Evolutionary conservation across 371 early-diverging fungal genomes (phyloP).

Genomic region (Haplosporangium sp.): DNA sequence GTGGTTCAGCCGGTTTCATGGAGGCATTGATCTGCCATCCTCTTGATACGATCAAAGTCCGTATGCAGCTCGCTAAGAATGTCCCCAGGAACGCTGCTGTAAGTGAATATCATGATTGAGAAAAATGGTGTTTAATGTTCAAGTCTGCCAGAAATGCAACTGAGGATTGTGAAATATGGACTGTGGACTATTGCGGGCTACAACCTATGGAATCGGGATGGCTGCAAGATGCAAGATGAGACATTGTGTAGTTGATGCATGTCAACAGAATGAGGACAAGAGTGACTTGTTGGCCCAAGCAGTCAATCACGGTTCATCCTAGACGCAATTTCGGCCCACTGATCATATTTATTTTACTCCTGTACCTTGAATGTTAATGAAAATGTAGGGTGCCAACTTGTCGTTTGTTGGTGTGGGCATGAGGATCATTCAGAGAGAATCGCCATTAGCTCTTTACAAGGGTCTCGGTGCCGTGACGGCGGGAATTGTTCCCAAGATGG

Average conservation of each 20-base stretch:
- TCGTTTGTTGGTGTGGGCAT: constrained; percentile 88
- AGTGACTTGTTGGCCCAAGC: constrained; percentile 65
- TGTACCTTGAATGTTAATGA: neutral
- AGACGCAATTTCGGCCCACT: constrained; percentile 55
- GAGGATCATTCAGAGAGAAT: constrained; percentile 89
- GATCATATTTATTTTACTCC: neutral
- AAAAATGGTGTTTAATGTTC: too few relatives aligned
- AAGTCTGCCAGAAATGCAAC: too few relatives aligned
- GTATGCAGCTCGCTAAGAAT: constrained; percentile 86
- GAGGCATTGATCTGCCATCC: constrained; percentile 97
- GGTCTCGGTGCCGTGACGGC: constrained; percentile 97
- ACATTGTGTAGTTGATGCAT: too few relatives aligned
- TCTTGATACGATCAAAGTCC: constrained; percentile 97
- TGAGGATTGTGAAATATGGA: too few relatives aligned
- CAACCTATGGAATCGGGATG: too few relatives aligned
- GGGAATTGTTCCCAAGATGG: constrained; percentile 99
- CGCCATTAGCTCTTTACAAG: constrained; percentile 93
- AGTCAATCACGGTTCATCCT: constrained; percentile 74
- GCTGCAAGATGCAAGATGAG: too few relatives aligned
- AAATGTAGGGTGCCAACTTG: constrained; percentile 52
- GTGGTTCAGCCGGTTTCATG: constrained; percentile 94
- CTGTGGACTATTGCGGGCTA: too few relatives aligned
- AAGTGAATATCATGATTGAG: constrained; percentile 11
- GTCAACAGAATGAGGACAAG: too few relatives aligned
- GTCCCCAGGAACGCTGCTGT: constrained; percentile 41